A percentile compares a stretch with the other conserved stretches of the same genome.
Evolutionary conservation across 306 rosid species (phyloP).

Genomic region (Hippophae rhamnoides): DNA sequence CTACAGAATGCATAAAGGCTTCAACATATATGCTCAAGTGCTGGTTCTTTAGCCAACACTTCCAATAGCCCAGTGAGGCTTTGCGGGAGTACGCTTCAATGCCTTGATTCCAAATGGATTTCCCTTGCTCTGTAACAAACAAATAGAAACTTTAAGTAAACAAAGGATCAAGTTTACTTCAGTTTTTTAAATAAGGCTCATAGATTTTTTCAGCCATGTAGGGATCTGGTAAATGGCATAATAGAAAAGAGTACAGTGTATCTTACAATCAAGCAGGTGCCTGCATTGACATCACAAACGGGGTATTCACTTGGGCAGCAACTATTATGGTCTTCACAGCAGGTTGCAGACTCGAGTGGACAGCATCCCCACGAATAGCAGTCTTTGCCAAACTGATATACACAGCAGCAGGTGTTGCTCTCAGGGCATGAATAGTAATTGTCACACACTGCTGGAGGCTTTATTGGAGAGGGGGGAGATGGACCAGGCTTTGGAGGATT

Average conservation of each 20-base stretch:
- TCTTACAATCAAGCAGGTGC: constrained; percentile 59
- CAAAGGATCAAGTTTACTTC: neutral
- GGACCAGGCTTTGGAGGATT: constrained; percentile 88
- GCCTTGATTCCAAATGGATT: constrained; percentile 78
- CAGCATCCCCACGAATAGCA: constrained; percentile 93
- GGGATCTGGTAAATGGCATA: neutral
- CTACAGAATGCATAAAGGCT: constrained; percentile 6
- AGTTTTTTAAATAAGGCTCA: no score
- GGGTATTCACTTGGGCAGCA: constrained; percentile 90
- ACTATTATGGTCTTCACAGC: constrained; percentile 82
- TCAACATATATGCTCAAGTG: constrained; percentile 26
- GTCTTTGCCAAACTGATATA: constrained; percentile 28
- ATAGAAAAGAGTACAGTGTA: neutral
- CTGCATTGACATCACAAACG: constrained; percentile 41
- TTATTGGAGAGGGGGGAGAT: constrained; percentile 46
- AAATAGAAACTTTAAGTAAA: constrained; percentile 3
- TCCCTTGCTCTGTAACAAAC: constrained; percentile 47
- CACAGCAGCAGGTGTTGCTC: constrained; percentile 75
- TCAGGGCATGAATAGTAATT: constrained; percentile 48
- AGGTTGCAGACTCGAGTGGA: constrained; percentile 83
- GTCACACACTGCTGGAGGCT: constrained; percentile 74
- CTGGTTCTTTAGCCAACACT: constrained; percentile 30
- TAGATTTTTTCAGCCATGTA: no score
- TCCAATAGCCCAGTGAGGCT: constrained; percentile 38
- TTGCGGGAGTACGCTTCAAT: constrained; percentile 61